Evolutionary conservation across 2,329 filamentous ascomycete species (phyloP), one percentile per base, ranked within the genome.

Genomic region (Polychaeton citri): DNA sequence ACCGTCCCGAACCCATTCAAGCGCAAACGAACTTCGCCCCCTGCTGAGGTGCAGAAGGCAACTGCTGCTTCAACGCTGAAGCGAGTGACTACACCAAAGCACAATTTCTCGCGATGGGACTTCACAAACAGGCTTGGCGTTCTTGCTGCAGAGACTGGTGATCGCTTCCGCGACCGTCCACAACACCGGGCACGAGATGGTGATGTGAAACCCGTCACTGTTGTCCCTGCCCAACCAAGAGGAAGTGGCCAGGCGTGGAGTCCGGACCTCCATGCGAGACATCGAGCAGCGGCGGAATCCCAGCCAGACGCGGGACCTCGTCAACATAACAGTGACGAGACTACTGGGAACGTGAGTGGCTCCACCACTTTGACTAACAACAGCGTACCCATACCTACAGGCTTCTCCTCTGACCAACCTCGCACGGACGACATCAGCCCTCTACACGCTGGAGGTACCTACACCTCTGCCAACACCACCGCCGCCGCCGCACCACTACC

Each of bases 141-240:
- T 2, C 61, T 72, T 35, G 63, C 68, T 8, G 60, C 68, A 3
- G 62, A 69, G 32, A 45, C 49, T 13, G 63, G 62, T 33, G 60
- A 68, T 34, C 58, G 54, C 30, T 57, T 64, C 31, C 59, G 49
- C 41, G 63, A 53, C 33, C 60, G 51, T 51, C 5, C 24, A 3
- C 12, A 15, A 10, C 5, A 28, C 15, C n/a, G n/a, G n/a, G 3
- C 24, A 10, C 12, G 24, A 12, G 24, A 28, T 28, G 24, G 24
- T 7, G 15, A 28, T 15, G 17, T 13, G 62, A 47, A 44, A 53
- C 71, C 72, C 2, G 65, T 76, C 15, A 78, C 72, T 0, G 64
- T 78, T 19, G 74, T 79, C 34, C 74, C 74, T 3, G 72, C 72
- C 3, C 69, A 72, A 41, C 66, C 66, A 17, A 61, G 68, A 26